Evolutionary conservation across 805 yeast species (phyloP).

Genomic region (Cyberlindnera mississippiensis): DNA sequence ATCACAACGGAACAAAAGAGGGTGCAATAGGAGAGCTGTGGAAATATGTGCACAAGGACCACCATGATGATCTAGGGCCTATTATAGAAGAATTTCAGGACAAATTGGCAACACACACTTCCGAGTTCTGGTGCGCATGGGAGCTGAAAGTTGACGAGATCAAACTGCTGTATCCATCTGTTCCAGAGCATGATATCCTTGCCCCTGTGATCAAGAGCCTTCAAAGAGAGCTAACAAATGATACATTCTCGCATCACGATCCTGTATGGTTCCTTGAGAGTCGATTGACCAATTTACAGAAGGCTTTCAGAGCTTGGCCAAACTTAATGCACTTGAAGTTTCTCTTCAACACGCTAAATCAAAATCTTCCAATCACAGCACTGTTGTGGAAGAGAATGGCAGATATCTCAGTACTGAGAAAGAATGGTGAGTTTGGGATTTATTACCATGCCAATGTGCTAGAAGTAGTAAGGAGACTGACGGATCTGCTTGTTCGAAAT

Average conservation of each 20-base stretch:
- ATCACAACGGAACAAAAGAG: slow-evolving; percentile 3
- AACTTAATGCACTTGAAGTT: slow-evolving; percentile 1
- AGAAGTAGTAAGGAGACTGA: slow-evolving; percentile 2
- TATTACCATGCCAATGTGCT: slow-evolving; percentile 4
- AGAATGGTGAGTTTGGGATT: slow-evolving; percentile 7
- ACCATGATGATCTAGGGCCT: not conserved
- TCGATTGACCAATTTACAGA: not conserved
- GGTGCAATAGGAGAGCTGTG: not conserved
- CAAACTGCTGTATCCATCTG: not conserved
- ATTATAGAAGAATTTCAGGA: slow-evolving; percentile 3
- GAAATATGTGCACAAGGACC: not conserved
- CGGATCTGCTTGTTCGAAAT: slow-evolving; percentile 2
- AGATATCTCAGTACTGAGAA: slow-evolving; percentile 2
- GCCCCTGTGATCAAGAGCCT: not conserved
- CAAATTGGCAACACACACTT: slow-evolving; percentile 1
- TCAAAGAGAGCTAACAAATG: not conserved
- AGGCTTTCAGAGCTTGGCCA: slow-evolving; percentile 5
- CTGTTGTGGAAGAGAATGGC: slow-evolving; percentile 3
- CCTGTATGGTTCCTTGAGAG: slow-evolving; percentile 7
- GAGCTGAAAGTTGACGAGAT: slow-evolving; percentile 3
- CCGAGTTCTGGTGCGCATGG: slow-evolving; percentile 8
- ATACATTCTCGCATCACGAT: slow-evolving; percentile 1
- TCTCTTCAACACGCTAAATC: slow-evolving; percentile 1
- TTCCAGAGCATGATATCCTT: not conserved
- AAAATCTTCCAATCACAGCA: slow-evolving; percentile 3